Evolutionary conservation across 495 filamentous ascomycete species (phyloP).

Genomic region (Aspergillus leporis): DNA sequence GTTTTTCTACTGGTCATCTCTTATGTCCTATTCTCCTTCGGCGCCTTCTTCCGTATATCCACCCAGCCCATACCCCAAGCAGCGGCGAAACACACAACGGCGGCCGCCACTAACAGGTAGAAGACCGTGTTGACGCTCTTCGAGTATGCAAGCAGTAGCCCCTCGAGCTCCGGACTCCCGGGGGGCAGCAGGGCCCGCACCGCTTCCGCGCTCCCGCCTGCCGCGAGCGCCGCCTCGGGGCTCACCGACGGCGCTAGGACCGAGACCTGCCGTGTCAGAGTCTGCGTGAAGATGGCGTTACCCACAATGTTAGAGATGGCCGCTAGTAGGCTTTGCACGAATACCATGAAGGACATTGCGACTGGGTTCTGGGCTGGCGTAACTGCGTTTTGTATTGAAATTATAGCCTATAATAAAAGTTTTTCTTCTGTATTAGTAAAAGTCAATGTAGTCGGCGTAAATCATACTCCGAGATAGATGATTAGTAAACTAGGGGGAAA

Average conservation of each 20-base stretch:
- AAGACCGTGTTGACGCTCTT: not conserved
- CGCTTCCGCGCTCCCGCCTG: not conserved
- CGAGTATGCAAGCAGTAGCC: not conserved
- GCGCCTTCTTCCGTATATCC: not conserved
- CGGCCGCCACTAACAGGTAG: not conserved
- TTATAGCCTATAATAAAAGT: constrained; percentile 26
- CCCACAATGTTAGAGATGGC: not conserved
- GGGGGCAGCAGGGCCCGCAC: not conserved
- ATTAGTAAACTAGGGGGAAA: not conserved
- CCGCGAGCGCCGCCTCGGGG: not conserved
- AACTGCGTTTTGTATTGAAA: constrained; percentile 36
- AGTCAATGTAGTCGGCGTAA: not conserved
- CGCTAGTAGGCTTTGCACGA: not conserved
- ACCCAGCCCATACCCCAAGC: not conserved
- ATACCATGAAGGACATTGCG: not conserved
- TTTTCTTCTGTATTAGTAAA: too few relatives aligned
- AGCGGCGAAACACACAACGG: not conserved
- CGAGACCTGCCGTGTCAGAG: not conserved
- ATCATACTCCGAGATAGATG: too few relatives aligned
- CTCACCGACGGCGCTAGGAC: not conserved
- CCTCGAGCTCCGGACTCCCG: not conserved
- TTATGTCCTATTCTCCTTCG: too few relatives aligned
- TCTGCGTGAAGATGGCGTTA: not conserved
- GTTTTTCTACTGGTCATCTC: too few relatives aligned
- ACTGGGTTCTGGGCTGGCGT: not conserved